Evolutionary conservation across 139 green algal genomes (phyloP).

Genomic region (Micractinium sp.): DNA sequence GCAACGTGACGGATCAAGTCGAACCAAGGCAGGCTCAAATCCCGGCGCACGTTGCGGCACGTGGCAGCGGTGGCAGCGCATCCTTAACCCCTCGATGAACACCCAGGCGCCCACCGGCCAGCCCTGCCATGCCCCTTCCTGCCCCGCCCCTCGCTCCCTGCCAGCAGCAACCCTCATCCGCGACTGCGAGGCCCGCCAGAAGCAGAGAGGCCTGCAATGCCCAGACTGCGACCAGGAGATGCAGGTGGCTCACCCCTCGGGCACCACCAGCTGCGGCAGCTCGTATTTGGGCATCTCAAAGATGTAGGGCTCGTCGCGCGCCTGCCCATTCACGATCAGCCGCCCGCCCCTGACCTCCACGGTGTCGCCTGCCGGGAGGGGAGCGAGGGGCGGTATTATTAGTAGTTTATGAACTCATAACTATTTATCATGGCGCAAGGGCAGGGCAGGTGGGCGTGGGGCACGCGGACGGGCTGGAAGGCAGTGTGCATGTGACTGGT

Average conservation of each 20-base stretch:
- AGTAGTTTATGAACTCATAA: too few relatives aligned
- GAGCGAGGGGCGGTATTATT: neutral
- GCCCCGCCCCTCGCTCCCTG: too few relatives aligned
- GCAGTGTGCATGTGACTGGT: too few relatives aligned
- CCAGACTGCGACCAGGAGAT: too few relatives aligned
- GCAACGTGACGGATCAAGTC: neutral
- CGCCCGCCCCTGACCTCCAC: conserved; percentile 83
- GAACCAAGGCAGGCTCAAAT: neutral
- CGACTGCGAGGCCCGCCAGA: too few relatives aligned
- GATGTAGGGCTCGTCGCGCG: conserved; percentile 86
- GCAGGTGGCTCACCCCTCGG: conserved; percentile 47
- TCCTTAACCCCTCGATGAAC: too few relatives aligned
- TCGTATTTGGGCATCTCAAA: conserved; percentile 82
- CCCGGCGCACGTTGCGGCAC: neutral
- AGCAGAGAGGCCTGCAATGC: too few relatives aligned
- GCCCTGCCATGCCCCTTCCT: too few relatives aligned
- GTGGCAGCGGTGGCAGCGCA: too few relatives aligned
- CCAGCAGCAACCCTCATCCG: too few relatives aligned
- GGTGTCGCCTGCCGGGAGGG: conserved; percentile 1
- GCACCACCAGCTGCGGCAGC: conserved; percentile 73
- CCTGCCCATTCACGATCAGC: conserved; percentile 87
- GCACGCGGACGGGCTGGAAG: too few relatives aligned
- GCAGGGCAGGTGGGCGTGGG: neutral
- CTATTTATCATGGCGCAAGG: neutral
- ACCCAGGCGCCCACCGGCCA: too few relatives aligned